Evolutionary conservation across 495 filamentous ascomycete species (phyloP).

Genomic region (Neurospora sp.): DNA sequence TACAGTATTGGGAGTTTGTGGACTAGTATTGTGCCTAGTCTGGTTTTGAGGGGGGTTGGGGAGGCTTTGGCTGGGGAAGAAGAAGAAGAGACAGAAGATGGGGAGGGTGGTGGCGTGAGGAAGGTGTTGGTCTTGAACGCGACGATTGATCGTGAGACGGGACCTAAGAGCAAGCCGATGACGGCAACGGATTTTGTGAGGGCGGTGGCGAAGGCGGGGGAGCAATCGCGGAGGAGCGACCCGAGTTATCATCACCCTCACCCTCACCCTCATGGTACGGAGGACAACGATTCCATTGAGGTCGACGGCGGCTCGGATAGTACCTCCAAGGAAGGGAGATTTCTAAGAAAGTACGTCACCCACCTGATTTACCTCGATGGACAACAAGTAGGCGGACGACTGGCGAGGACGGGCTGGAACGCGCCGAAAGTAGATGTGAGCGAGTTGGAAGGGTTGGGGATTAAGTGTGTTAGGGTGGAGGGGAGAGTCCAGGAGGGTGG

Average conservation of each 20-base stretch:
- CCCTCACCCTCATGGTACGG: not conserved
- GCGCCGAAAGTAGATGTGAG: constrained; percentile 61
- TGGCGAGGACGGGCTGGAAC: constrained; percentile 7
- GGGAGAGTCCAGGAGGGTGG: constrained; percentile 46
- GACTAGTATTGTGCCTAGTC: constrained; percentile 63
- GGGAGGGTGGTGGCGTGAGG: constrained; percentile 9
- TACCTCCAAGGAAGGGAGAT: not conserved
- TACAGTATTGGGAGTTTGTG: constrained; percentile 90
- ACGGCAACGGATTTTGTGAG: constrained; percentile 67
- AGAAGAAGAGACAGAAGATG: not conserved
- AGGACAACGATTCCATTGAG: not conserved
- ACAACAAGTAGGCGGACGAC: constrained; percentile 17
- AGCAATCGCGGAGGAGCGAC: constrained; percentile 26
- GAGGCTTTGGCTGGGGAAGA: constrained; percentile 28
- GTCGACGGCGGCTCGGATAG: too few species aligned
- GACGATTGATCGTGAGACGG: constrained; percentile 75
- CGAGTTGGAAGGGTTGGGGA: constrained; percentile 53
- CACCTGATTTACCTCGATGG: constrained; percentile 79
- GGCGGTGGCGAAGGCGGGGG: constrained; percentile 62
- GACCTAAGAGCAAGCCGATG: constrained; percentile 48
- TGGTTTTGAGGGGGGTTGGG: constrained; percentile 59
- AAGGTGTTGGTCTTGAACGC: constrained; percentile 86
- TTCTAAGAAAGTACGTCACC: constrained; percentile 55
- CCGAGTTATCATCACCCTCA: not conserved
- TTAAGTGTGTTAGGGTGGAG: constrained; percentile 67